phyloP scores from a whole-genome alignment of 805 yeast species.

The Sugiyamaella smithiae region DNA sequence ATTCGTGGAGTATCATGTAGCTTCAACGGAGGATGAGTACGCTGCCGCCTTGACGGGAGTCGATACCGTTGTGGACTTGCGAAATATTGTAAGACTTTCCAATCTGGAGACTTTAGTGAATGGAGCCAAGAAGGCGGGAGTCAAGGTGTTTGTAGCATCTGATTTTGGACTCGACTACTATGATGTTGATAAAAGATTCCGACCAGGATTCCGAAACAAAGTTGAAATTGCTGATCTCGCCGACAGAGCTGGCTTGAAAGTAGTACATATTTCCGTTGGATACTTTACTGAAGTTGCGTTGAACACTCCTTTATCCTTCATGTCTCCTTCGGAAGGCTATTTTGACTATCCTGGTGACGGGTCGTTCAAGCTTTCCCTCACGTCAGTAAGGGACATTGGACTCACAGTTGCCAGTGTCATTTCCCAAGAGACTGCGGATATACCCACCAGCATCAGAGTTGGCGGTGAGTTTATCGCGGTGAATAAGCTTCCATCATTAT shows the following conservation, averaged over 20 bases:
- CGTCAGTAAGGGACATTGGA: constrained; percentile 28
- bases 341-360: constrained; percentile 5
- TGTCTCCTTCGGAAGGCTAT: neutral
- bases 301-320: constrained; percentile 3
- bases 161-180: constrained; percentile 53
- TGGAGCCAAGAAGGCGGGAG: constrained; percentile 40
- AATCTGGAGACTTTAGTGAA: constrained; percentile 25
- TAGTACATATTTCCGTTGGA: constrained; percentile 25
- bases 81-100: constrained; percentile 27
- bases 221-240: constrained; percentile 18
- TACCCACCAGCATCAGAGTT: constrained; percentile 24
- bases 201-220: constrained; percentile 4
- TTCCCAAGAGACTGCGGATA: constrained; percentile 16
- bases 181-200: constrained; percentile 1
- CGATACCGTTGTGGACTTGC: constrained; percentile 52
- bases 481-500: constrained; percentile 17
- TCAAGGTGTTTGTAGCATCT: constrained; percentile 55
- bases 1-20: neutral
- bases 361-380: constrained; percentile 18
- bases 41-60: constrained; percentile 40
- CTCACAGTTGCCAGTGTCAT: constrained; percentile 26
- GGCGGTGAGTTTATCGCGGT: constrained; percentile 20
- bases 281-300: constrained; percentile 22
- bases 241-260: constrained; percentile 26
- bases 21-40: neutral